phyloP scores from a whole-genome alignment of 768 basidiomycete species.

The Kwoniella heveanensis region DNA sequence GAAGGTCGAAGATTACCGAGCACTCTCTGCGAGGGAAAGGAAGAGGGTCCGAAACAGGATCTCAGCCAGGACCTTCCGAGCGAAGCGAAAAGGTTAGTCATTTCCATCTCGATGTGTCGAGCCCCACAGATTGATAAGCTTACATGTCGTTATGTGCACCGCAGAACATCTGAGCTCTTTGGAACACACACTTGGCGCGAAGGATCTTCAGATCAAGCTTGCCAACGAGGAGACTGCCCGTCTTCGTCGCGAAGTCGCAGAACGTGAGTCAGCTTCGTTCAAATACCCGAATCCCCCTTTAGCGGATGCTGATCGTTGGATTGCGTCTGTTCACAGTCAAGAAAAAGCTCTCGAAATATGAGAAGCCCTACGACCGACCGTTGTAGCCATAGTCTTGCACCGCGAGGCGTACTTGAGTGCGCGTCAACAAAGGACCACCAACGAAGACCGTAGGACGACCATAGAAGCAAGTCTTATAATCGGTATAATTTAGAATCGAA shows the following conservation, averaged over 20 bases:
- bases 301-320: too few species aligned
- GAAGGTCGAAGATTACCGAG: conserved; percentile 51
- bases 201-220: conserved; percentile 42
- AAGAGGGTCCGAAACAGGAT: conserved; percentile 55
- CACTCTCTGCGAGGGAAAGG: conserved; percentile 49
- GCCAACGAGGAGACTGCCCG: conserved; percentile 42
- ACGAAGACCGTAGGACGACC: too few species aligned
- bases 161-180: conserved; percentile 47
- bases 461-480: too few species aligned
- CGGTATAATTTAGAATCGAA: too few species aligned
- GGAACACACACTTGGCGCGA: conserved; percentile 34
- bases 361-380: conserved; percentile 11
- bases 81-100: conserved; percentile 52
- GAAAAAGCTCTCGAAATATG: conserved; percentile 21
- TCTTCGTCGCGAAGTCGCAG: conserved; percentile 37
- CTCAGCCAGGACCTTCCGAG: conserved; percentile 54
- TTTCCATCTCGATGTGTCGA: not conserved
- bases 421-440: too few species aligned
- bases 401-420: not conserved
- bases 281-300: too few species aligned
- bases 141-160: not conserved
- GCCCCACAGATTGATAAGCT: too few species aligned
- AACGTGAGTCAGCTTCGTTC: conserved; percentile 44
- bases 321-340: conserved; percentile 7
- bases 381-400: not conserved